Percentiles rank a stretch among this genome's conserved stretches.
Conservation (phyloP, 495 filamentous ascomycete genomes). For the Penicillium chermesinum region DNA sequence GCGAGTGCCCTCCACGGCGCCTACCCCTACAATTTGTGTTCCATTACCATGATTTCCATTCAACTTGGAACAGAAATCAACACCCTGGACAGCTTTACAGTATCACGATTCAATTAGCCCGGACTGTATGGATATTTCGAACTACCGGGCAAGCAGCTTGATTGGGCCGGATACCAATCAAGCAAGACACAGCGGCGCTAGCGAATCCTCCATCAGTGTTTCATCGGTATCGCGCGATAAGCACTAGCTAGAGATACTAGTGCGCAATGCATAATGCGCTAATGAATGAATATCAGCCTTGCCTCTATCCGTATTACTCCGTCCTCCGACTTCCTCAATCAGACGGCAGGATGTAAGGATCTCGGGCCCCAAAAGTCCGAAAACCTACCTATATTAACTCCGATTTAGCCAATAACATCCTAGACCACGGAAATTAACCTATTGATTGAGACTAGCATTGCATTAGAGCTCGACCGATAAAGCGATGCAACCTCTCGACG, state of each 20-base stretch:
- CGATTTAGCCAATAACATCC: background rate
- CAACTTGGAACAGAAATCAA: no score
- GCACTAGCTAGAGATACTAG: background rate
- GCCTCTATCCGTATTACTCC: no score
- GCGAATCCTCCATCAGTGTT: background rate
- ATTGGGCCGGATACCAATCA: background rate
- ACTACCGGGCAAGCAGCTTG: background rate
- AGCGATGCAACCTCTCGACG: constrained; percentile 12
- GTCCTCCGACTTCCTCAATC: no score
- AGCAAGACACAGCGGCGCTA: background rate
- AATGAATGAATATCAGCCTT: no score
- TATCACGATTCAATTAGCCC: no score
- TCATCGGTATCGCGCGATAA: background rate
- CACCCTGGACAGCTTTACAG: no score
- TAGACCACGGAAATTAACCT: background rate
- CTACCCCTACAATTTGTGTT: no score
- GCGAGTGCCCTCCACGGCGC: no score
- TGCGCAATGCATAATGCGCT: no score
- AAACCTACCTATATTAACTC: background rate
- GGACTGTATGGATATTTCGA: background rate
- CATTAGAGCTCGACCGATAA: background rate
- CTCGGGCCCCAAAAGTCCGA: background rate
- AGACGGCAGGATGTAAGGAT: background rate
- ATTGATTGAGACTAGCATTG: background rate
- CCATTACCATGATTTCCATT: no score